Percentiles rank a stretch among this genome's conserved stretches.
Conservation (phyloP, 2,329 filamentous ascomycete species). For the Dactylellina leptospora region DNA sequence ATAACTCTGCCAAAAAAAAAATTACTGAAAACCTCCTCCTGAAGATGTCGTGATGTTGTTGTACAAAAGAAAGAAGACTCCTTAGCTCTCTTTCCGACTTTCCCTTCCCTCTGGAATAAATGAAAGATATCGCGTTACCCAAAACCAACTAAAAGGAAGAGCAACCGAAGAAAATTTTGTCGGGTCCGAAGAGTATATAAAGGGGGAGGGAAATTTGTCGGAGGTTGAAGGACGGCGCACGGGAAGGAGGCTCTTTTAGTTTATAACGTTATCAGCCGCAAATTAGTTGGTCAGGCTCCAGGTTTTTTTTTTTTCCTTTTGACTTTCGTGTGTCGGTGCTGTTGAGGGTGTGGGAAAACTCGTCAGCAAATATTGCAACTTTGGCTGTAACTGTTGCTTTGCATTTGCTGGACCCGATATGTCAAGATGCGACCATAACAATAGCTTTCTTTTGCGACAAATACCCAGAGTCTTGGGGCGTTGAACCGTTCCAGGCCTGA, state of each 20-base stretch:
- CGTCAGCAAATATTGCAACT: slow-evolving; percentile 37
- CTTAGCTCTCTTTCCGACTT: background rate
- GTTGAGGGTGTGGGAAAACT: slow-evolving; percentile 15
- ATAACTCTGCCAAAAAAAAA: too few relatives aligned
- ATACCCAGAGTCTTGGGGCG: slow-evolving; percentile 13
- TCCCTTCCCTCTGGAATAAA: background rate
- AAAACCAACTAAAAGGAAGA: slow-evolving; percentile 18
- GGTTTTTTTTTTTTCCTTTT: slow-evolving; percentile 11
- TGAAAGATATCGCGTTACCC: too few relatives aligned
- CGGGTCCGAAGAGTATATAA: background rate
- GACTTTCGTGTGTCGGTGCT: background rate
- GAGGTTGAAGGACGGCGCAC: slow-evolving; percentile 12
- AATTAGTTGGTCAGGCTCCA: slow-evolving; percentile 31
- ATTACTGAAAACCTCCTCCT: too few relatives aligned
- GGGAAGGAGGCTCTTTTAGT: slow-evolving; percentile 29
- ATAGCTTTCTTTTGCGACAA: background rate
- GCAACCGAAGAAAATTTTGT: slow-evolving; percentile 13
- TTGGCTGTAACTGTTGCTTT: slow-evolving; percentile 26
- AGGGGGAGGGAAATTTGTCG: slow-evolving; percentile 1
- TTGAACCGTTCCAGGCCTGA: slow-evolving; percentile 8
- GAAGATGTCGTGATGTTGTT: background rate
- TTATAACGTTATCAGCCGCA: slow-evolving; percentile 53
- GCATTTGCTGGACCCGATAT: background rate
- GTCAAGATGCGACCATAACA: background rate
- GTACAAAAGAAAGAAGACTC: background rate